Conservation (phyloP, 2,329 filamentous ascomycete species). For the Epicoccum nigrum region DNA sequence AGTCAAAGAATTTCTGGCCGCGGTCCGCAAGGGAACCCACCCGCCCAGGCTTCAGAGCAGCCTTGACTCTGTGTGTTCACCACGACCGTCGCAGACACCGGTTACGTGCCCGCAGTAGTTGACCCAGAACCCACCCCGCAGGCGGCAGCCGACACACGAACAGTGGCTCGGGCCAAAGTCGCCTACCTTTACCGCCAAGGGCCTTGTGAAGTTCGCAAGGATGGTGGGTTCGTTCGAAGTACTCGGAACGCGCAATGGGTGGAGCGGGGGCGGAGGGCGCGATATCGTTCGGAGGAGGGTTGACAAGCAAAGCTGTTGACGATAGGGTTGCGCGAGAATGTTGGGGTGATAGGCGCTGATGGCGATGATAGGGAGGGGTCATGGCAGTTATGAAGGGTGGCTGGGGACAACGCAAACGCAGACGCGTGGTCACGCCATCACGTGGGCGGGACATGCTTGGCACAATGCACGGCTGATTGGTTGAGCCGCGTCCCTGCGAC, state of each 20-base stretch:
- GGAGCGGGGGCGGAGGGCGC: conserved; percentile 12
- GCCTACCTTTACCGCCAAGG: conserved; percentile 21
- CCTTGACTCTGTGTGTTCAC: conserved; percentile 16
- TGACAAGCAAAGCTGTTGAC: no score
- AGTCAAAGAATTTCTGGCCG: neutral
- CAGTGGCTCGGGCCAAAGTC: conserved; percentile 6
- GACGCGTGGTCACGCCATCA: no score
- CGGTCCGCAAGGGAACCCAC: conserved; percentile 17
- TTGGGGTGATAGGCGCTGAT: no score
- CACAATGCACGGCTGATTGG: no score
- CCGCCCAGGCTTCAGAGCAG: conserved; percentile 23
- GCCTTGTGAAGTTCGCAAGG: conserved; percentile 20
- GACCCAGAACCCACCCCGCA: conserved; percentile 18
- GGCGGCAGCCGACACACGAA: conserved; percentile 17
- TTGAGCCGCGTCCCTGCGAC: no score
- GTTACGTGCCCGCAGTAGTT: conserved; percentile 14
- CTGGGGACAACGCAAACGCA: no score
- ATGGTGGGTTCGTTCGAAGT: conserved; percentile 16
- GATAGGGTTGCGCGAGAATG: no score
- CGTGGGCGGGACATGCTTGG: no score
- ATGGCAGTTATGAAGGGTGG: no score
- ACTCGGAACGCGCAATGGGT: conserved; percentile 21
- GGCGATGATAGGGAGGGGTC: no score
- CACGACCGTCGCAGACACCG: conserved; percentile 17
- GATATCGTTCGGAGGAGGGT: neutral